Evolutionary conservation across 306 rosid species (phyloP).

Genomic region (Ziziphus jujuba): DNA sequence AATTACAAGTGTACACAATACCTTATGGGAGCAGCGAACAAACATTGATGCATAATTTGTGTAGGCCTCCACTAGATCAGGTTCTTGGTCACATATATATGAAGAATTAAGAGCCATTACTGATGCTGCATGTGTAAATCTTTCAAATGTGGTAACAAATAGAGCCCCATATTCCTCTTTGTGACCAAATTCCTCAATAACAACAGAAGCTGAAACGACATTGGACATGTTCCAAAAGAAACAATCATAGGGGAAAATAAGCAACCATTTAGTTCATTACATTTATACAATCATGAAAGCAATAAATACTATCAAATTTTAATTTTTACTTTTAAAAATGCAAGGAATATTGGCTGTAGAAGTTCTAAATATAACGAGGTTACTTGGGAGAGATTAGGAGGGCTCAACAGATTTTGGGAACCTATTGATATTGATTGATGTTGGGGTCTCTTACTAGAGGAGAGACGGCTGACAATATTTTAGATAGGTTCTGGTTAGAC

Average conservation of each 20-base stretch:
- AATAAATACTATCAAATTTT: background rate
- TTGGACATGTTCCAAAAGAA: slow-evolving; percentile 2
- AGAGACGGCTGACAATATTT: no score
- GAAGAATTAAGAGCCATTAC: slow-evolving; percentile 93
- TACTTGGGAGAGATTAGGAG: no score
- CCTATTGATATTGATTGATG: no score
- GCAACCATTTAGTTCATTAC: background rate
- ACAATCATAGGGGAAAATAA: slow-evolving; percentile 13
- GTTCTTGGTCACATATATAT: slow-evolving; percentile 96
- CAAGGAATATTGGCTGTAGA: no score
- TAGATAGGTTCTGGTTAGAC: no score
- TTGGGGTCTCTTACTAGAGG: no score
- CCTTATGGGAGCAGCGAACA: slow-evolving; percentile 77
- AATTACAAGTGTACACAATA: slow-evolving; percentile 23
- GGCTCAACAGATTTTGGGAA: no score
- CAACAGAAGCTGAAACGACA: slow-evolving; percentile 78
- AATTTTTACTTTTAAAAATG: no score
- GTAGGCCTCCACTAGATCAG: slow-evolving; percentile 97
- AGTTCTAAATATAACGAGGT: no score
- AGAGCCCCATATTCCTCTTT: slow-evolving; percentile 74
- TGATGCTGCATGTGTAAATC: slow-evolving; percentile 82
- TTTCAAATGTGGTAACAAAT: slow-evolving; percentile 78
- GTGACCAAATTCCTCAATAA: slow-evolving; percentile 90
- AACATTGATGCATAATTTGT: slow-evolving; percentile 85
- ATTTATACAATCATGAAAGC: background rate